These are phyloP conservation scores for Fusarium brachygibbosum DNA, from an alignment of 2,329 filamentous ascomycete genomes.

Conservation along the genomic window DNA sequence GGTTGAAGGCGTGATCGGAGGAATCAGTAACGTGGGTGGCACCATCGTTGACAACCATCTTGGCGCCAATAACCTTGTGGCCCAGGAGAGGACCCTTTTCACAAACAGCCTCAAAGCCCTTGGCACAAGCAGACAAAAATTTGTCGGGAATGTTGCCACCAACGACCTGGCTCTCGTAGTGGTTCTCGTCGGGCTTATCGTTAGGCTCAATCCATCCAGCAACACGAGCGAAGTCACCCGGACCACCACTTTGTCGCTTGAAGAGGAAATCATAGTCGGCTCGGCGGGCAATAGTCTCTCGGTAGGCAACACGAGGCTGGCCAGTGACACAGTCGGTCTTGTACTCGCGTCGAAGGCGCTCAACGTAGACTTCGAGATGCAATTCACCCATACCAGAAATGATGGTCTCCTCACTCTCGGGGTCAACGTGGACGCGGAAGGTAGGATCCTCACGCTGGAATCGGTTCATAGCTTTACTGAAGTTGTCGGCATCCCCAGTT, in stretches of 20 bases:
- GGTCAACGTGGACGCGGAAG: constrained; percentile 93
- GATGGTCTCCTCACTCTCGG: constrained; percentile 94
- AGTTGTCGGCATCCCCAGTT: constrained; percentile 90
- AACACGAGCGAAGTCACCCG: constrained; percentile 95
- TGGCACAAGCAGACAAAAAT: constrained; percentile 92
- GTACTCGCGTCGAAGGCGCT: constrained; percentile 97
- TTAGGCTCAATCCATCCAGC: constrained; percentile 92
- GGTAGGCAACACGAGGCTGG: constrained; percentile 95
- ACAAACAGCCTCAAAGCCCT: constrained; percentile 88
- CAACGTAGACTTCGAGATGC: constrained; percentile 96
- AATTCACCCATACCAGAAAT: constrained; percentile 99
- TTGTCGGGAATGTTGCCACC: constrained; percentile 96
- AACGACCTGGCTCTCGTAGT: constrained; percentile 87
- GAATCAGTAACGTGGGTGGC: constrained; percentile 98
- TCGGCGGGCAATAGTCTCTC: constrained; percentile 86
- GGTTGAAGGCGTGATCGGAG: constrained; percentile 95
- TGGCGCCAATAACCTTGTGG: constrained; percentile 89
- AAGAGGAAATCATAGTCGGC: constrained; percentile 93
- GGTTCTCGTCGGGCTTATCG: constrained; percentile 77
- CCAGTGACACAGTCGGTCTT: constrained; percentile 96
- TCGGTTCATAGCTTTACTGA: constrained; percentile 98
- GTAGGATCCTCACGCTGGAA: constrained; percentile 99
- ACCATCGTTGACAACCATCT: constrained; percentile 95
- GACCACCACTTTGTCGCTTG: constrained; percentile 95
- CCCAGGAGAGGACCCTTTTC: constrained; percentile 91